Base-by-base conservation (phyloP, 139 green algal species). In the Marvania coccoides region DNA sequence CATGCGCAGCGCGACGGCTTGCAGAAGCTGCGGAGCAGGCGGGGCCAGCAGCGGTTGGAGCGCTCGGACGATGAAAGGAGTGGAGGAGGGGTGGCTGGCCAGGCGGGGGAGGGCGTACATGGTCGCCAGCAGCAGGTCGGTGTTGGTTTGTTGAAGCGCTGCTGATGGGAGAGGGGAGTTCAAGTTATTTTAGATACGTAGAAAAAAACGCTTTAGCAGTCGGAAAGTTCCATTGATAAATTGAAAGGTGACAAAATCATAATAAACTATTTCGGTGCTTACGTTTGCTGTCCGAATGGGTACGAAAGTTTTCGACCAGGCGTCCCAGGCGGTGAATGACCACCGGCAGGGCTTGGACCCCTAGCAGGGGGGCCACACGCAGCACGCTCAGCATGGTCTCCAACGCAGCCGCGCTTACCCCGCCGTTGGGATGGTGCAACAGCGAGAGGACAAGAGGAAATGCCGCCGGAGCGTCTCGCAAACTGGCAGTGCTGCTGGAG, bases 1-100 rank as follows among this genome's bases (percentile, higher is more conserved):
- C 51, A 86, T 63, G 12, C 77, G 61, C 57, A 84, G 57, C 0
- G 40, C 71, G n/a, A 79, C 37, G 35, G 75, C 79, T 26, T 75
- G 78, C 47, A 87, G 61, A 47, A 57, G 13, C 36, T 73, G 40
- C 0, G 79, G 72, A 5, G 42, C 54, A 19, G 37, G 45, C 10
- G 61, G n/a, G 12, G 12, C 14, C 33, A 72, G 47, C 30, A 82
- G 38, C 14, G 77, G 79, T 51, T 70, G 58, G 26, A 85, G 47
- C 24, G 69, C 63, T 1, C 73, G 63, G 53, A 85, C 24, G 19
- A 70, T 70, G 67, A 79, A 83, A 1, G 79, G 74, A 28, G 74
- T 61, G 3, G 67, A 40, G 2, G 58, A 59, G 4, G 77, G 40
- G 26, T 83, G 71, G 6, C 29, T 3, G 3, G 63, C 63, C 19